These are phyloP conservation scores for Lagenidium giganteum DNA, from an alignment of 352 stramenopile genomes.

Conservation along the genomic window DNA sequence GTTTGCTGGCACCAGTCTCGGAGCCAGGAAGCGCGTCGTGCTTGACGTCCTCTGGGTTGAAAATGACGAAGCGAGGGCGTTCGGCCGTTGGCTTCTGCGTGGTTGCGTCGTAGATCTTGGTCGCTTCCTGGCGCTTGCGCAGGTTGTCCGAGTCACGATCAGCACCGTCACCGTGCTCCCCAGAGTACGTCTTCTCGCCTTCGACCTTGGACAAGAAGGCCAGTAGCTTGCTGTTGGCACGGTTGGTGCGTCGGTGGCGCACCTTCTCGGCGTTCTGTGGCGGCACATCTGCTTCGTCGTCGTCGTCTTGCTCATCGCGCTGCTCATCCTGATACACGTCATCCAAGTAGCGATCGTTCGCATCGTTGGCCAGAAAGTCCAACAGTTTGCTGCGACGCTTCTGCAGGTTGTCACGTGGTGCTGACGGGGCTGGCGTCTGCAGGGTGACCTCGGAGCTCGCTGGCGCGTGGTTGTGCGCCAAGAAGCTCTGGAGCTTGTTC, in stretches of 20 bases:
- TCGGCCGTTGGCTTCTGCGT: conserved; percentile 16
- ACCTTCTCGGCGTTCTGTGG: conserved; percentile 14
- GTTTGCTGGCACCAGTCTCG: too few relatives aligned
- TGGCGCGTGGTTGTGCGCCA: not conserved
- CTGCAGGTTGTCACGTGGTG: too few relatives aligned
- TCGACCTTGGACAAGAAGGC: conserved; percentile 56
- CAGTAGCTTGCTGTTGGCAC: conserved; percentile 45
- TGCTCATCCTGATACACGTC: conserved; percentile 67
- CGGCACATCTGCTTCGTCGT: conserved; percentile 19
- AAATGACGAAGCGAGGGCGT: conserved; percentile 48
- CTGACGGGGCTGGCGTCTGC: not conserved
- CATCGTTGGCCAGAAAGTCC: conserved; percentile 69
- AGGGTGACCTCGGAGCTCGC: conserved; percentile 1
- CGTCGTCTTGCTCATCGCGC: conserved; percentile 21
- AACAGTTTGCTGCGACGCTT: conserved; percentile 59
- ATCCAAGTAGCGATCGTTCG: conserved; percentile 64
- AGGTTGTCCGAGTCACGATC: too few relatives aligned
- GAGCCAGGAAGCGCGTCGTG: too few relatives aligned
- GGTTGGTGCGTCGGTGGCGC: conserved; percentile 16
- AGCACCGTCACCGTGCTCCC: conserved; percentile 19
- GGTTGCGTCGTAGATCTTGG: not conserved
- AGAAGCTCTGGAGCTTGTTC: too few relatives aligned
- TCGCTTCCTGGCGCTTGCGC: too few relatives aligned
- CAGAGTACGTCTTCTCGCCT: conserved; percentile 34
- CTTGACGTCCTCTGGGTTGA: conserved; percentile 43